Percentiles rank a stretch among this genome's conserved stretches.
Evolutionary conservation across 495 filamentous ascomycete species (phyloP).

Genomic region (Corynascus novoguineensis): DNA sequence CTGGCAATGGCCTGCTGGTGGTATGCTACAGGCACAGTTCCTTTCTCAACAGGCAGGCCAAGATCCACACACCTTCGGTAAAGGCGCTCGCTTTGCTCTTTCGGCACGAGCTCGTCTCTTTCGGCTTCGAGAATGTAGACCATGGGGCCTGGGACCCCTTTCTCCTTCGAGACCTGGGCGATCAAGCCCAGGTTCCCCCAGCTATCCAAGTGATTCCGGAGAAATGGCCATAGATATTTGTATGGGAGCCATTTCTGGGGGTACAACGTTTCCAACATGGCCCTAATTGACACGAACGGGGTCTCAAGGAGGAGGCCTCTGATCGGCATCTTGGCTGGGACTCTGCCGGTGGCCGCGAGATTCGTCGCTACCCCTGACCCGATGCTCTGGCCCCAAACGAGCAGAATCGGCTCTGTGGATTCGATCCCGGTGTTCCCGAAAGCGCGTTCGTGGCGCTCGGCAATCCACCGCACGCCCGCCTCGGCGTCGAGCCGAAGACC

Average conservation of each 20-base stretch:
- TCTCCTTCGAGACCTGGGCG: conserved; percentile 21
- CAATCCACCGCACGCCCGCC: conserved; percentile 54
- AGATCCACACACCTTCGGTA: conserved; percentile 37
- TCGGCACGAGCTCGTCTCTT: conserved; percentile 64
- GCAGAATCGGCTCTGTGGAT: conserved; percentile 36
- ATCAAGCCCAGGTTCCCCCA: conserved; percentile 39
- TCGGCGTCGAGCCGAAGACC: conserved; percentile 61
- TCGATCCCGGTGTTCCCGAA: conserved; percentile 16
- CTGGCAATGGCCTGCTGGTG: conserved; percentile 45
- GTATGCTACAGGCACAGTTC: conserved; percentile 35
- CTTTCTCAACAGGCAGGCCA: conserved; percentile 36
- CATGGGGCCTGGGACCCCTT: conserved; percentile 22
- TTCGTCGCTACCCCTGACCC: conserved; percentile 57
- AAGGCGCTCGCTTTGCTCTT: conserved; percentile 49
- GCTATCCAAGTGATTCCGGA: conserved; percentile 44
- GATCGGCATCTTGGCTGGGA: conserved; percentile 22
- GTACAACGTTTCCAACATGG: conserved; percentile 69
- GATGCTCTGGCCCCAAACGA: conserved; percentile 80
- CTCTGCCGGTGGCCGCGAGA: conserved; percentile 30
- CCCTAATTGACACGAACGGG: conserved; percentile 65
- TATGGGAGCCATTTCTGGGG: conserved; percentile 82
- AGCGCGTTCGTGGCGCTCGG: conserved; percentile 29
- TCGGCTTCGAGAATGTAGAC: conserved; percentile 58
- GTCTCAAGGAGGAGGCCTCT: conserved; percentile 65
- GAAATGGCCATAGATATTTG: conserved; percentile 44